Conservation (phyloP, 2,329 filamentous ascomycete genomes). For the Periconia macrospinosa region DNA sequence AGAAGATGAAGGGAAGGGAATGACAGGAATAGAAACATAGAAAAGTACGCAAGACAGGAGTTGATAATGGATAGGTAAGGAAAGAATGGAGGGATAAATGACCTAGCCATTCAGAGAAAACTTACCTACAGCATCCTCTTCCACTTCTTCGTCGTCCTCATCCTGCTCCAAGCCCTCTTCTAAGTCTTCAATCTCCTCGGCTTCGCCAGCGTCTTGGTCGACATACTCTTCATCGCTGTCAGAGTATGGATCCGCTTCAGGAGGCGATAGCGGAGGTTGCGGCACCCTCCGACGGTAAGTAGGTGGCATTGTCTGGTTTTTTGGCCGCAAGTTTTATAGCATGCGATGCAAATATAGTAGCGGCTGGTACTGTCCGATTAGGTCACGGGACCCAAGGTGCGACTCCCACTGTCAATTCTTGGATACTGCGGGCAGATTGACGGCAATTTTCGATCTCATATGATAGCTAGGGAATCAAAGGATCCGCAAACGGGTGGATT, state of each 20-base stretch:
- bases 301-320: not conserved
- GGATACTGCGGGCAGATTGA: not conserved
- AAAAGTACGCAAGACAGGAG: not conserved
- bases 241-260: not conserved
- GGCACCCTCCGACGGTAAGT: constrained; percentile 1
- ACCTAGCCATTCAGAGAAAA: not conserved
- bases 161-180: not conserved
- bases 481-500: not conserved
- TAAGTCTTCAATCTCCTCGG: not conserved
- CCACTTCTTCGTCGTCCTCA: not conserved
- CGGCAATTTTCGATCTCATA: not conserved
- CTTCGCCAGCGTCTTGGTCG: not conserved
- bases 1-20: not conserved
- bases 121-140: constrained; percentile 2
- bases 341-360: not conserved
- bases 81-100: not conserved
- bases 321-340: not conserved
- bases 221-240: constrained; percentile 5
- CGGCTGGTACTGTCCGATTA: not conserved
- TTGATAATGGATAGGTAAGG: not conserved
- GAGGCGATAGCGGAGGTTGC: not conserved
- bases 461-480: not conserved
- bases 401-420: not conserved
- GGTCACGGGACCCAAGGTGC: not conserved
- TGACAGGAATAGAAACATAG: not conserved